Evolutionary conservation across 768 basidiomycete genomes (phyloP).

Genomic region (Albatrellus ellisii): DNA sequence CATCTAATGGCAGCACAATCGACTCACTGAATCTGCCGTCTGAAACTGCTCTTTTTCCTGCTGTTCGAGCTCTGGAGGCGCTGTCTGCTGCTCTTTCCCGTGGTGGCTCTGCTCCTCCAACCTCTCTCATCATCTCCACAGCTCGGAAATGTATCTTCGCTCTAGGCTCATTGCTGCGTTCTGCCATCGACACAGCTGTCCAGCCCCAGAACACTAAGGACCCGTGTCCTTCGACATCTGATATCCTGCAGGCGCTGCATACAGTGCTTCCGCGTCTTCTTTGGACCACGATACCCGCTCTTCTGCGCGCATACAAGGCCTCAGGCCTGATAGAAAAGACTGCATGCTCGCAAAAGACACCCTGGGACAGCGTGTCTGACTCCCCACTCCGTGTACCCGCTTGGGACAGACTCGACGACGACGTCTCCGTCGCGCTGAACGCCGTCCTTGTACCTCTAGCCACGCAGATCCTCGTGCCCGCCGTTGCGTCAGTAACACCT

Average conservation of each 20-base stretch:
- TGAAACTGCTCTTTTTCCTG: conserved; percentile 6
- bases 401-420: neutral
- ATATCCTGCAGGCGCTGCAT: neutral
- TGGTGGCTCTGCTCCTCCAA: neutral
- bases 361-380: neutral
- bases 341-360: neutral
- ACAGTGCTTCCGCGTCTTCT: neutral
- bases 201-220: neutral
- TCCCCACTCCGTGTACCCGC: neutral
- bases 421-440: neutral
- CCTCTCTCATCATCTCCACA: neutral
- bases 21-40: too few relatives aligned
- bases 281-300: neutral
- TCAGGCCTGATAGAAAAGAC: neutral
- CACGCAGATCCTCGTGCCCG: neutral
- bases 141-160: conserved; percentile 3
- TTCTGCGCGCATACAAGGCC: neutral
- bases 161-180: neutral
- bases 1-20: too few relatives aligned
- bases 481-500: neutral
- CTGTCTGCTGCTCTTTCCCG: neutral
- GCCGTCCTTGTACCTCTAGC: conserved; percentile 2
- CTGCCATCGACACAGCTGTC: neutral
- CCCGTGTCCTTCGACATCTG: too few relatives aligned
- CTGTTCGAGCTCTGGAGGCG: conserved; percentile 3